phyloP scores from a whole-genome alignment of 345 rosid species.

The Euphorbia tirucalli region DNA sequence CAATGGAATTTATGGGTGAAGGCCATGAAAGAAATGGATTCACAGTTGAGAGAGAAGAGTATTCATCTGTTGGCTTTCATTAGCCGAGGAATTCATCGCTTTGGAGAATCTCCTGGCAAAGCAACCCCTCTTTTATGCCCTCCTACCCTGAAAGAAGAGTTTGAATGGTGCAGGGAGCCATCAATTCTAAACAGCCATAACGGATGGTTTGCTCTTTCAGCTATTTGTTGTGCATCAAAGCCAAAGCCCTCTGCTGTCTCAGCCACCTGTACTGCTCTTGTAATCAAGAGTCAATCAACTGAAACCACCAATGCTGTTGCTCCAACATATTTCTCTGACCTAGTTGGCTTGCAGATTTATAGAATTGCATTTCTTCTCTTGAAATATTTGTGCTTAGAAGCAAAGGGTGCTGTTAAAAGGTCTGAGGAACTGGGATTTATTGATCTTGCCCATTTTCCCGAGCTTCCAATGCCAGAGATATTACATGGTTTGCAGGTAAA shows the following conservation, averaged over 20 bases:
- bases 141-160: conserved; percentile 63
- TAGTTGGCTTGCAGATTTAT: conserved; percentile 76
- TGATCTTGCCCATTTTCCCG: conserved; percentile 84
- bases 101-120: conserved; percentile 52
- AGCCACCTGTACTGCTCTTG: conserved; percentile 41
- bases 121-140: conserved; percentile 53
- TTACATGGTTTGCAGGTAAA: conserved; percentile 85
- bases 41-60: conserved; percentile 72
- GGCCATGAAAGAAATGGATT: conserved; percentile 68
- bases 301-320: conserved; percentile 38
- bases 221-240: conserved; percentile 52
- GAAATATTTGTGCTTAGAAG: conserved; percentile 82
- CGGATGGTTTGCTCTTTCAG: conserved; percentile 88
- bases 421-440: conserved; percentile 84
- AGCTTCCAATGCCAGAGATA: conserved; percentile 95
- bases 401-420: conserved; percentile 73
- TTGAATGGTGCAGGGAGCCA: conserved; percentile 56
- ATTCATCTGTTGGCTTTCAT: conserved; percentile 84
- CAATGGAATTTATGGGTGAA: conserved; percentile 71
- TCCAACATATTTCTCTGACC: conserved; percentile 69
- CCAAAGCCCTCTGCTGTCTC: conserved; percentile 42
- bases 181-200: conserved; percentile 56
- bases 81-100: conserved; percentile 66
- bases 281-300: conserved; percentile 44
- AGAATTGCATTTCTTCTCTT: conserved; percentile 67